A percentile compares a stretch with the other conserved stretches of the same genome.
phyloP scores from a whole-genome alignment of 495 filamentous ascomycete genomes.

The Hypoxylon trugodes region DNA sequence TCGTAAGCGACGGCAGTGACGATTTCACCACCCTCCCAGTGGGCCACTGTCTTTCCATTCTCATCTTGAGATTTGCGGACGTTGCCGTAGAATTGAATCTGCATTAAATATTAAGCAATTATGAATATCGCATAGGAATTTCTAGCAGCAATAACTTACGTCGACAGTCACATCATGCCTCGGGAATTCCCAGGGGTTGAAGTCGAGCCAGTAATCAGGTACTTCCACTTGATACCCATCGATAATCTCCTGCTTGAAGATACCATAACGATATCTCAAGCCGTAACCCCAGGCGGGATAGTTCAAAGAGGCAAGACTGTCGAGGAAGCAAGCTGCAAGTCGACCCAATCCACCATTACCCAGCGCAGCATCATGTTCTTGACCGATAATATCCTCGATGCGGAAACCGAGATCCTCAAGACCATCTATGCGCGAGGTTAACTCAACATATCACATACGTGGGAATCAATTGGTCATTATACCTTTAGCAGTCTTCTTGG shows the following conservation, averaged over 20 bases:
- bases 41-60: conserved; percentile 71
- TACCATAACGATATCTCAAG: conserved; percentile 93
- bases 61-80: conserved; percentile 77
- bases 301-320: conserved; percentile 93
- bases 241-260: conserved; percentile 99
- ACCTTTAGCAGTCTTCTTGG: conserved; percentile 87
- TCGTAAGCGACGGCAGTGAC: conserved; percentile 95
- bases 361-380: conserved; percentile 95
- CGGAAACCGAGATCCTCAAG: conserved; percentile 91
- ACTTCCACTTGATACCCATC: conserved; percentile 98
- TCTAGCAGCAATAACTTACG: conserved; percentile 49
- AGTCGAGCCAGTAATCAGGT: conserved; percentile 98
- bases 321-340: conserved; percentile 94
- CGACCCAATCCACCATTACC: conserved; percentile 96
- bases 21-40: conserved; percentile 92
- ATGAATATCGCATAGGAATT: not conserved
- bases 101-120: conserved; percentile 22
- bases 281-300: conserved; percentile 98
- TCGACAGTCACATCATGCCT: conserved; percentile 94
- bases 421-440: conserved; percentile 65
- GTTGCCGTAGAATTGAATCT: conserved; percentile 91
- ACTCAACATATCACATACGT: not conserved
- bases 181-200: conserved; percentile 99
- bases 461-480: conserved; percentile 20
- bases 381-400: conserved; percentile 92